Evolutionary conservation across 371 early-diverging fungal genomes (phyloP).

Genomic region (Mucor mucedo): DNA sequence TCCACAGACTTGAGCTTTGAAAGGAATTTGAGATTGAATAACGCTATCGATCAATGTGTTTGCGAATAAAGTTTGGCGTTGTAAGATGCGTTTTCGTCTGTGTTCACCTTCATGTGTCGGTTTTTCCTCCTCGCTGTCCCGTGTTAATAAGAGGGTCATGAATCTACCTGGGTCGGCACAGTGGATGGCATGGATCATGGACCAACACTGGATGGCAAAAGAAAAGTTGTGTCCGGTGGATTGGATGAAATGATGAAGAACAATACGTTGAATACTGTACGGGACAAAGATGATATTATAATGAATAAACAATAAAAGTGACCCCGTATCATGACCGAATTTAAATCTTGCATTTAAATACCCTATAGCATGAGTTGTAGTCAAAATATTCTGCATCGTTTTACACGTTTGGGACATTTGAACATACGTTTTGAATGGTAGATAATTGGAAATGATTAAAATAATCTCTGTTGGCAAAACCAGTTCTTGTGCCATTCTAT

Average conservation of each 20-base stretch:
- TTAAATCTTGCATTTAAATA: constrained; percentile 26
- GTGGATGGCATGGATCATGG: constrained; percentile 18
- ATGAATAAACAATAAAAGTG: constrained; percentile 23
- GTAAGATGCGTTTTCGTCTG: not conserved
- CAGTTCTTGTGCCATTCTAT: not conserved
- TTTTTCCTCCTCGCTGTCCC: not conserved
- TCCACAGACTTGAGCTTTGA: not conserved
- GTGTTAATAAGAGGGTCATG: not conserved
- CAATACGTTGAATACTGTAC: not conserved
- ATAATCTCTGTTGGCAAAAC: constrained; percentile 24
- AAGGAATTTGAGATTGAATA: not conserved
- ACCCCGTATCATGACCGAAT: constrained; percentile 22
- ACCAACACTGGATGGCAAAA: constrained; percentile 12
- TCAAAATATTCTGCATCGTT: constrained; percentile 11
- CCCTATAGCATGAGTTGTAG: constrained; percentile 10
- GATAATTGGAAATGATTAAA: constrained; percentile 4
- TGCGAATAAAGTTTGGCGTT: constrained; percentile 4
- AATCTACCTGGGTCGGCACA: constrained; percentile 11
- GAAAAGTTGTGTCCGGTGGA: not conserved
- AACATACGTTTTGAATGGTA: constrained; percentile 24
- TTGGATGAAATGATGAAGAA: constrained; percentile 3
- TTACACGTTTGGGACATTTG: constrained; percentile 24
- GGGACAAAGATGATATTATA: constrained; percentile 20
- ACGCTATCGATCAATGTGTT: not conserved
- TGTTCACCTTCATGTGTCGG: not conserved